Base-by-base conservation (phyloP, 2,329 filamentous ascomycete species). In the Tolypocladium sp. region DNA sequence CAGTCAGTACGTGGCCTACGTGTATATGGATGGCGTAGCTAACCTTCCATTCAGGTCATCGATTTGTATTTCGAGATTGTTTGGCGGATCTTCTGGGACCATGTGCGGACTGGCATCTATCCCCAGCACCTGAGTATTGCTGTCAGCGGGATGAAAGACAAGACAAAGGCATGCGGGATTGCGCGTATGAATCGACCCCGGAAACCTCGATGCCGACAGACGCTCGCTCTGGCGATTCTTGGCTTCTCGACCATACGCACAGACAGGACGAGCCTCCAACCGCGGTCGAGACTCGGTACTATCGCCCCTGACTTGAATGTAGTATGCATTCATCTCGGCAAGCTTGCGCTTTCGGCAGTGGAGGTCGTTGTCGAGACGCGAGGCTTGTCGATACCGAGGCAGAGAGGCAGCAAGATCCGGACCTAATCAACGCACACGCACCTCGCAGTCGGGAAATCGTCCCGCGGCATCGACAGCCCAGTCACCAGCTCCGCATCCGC, bases 31-130 rank as follows among this genome's bases (percentile, higher is more conserved):
- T 13, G 15, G 46, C 15, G 4, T 17, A 15, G 57, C 76, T 73
- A 71, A 82, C 84, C 79, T 77, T 66, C 80, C 78, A 68, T 91
- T 91, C 49, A 91, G 74, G 67, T 91, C 86, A 66, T 90, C 88
- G 57, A 90, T 80, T 71, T 91, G 86, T 58, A 91, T 77, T 67
- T 87, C 85, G 58, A 92, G 73, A 67, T 91, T 91, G 5, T 80
- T 76, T 22, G 88, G 85, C 7, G 77, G 67, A 64, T 85, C 82
- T 55, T 88, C 84, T 44, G 86, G 86, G 60, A 82, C 81, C 79
- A 87, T 85, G 66, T 87, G 83, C 33, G 88, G 87, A 65, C 85
- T 87, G 63, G 91, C 83, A 68, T 92, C 89, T 66, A 91, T 79
- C 12, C 85, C 88, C 63, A 87, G 78, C 12, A 91, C 86, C 88